phyloP scores from a whole-genome alignment of 2,329 filamentous ascomycete genomes.

The Dactylonectria macrodidyma region DNA sequence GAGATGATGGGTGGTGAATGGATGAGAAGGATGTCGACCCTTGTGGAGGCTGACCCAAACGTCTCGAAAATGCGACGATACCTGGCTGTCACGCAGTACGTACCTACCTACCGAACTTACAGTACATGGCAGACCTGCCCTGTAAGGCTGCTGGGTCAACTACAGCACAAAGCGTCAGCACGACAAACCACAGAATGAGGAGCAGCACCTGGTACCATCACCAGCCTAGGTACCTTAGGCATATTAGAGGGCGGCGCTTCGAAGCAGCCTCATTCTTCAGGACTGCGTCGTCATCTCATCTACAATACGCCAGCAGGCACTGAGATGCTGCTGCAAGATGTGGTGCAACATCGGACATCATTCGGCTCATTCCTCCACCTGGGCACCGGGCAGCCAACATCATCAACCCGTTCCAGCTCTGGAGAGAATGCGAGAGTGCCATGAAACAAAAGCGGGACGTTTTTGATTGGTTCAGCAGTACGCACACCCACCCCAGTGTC shows the following conservation, averaged over 20 bases:
- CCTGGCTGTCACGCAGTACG: background rate
- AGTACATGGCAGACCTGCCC: background rate
- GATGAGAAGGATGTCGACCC: background rate
- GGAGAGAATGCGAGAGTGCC: background rate
- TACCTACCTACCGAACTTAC: background rate
- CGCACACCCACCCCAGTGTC: background rate
- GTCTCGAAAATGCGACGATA: background rate
- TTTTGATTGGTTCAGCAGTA: slow-evolving; percentile 1
- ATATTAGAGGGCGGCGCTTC: background rate
- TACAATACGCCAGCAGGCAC: no score
- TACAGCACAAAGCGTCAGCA: background rate
- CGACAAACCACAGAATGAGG: background rate
- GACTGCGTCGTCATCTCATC: background rate
- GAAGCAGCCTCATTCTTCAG: background rate
- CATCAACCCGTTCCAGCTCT: background rate
- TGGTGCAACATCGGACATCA: background rate
- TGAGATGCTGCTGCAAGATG: no score
- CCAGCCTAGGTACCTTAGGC: background rate
- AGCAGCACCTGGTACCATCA: background rate
- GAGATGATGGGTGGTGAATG: background rate
- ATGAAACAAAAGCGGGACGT: background rate
- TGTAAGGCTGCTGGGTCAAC: slow-evolving; percentile 7
- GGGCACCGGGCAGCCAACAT: background rate
- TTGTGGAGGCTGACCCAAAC: background rate
- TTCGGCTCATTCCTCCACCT: background rate